phyloP scores from a whole-genome alignment of 371 early-diverging fungal species.

The Syncephalastrum racemosum region DNA sequence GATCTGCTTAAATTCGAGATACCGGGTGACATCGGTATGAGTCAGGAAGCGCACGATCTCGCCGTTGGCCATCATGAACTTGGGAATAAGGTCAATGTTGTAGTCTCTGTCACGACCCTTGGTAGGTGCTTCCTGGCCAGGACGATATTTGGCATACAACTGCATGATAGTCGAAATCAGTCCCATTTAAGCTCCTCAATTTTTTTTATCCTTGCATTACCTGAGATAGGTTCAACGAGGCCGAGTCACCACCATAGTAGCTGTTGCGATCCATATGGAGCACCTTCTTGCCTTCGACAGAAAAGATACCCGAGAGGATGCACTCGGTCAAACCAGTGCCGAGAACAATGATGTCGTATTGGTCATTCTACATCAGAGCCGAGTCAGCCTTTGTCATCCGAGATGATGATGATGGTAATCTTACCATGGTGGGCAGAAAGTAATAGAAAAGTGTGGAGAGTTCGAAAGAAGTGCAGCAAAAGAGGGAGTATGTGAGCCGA shows the following conservation, averaged over 20 bases:
- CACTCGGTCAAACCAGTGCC: constrained; percentile 99
- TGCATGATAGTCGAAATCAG: constrained; percentile 22
- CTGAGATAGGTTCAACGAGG: constrained; percentile 92
- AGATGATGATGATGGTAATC: too few relatives aligned
- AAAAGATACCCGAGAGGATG: constrained; percentile 97
- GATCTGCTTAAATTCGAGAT: constrained; percentile 97
- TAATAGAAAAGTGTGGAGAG: too few relatives aligned
- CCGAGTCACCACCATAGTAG: constrained; percentile 98
- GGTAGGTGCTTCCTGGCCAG: constrained; percentile 62
- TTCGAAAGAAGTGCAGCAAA: too few relatives aligned
- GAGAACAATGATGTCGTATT: constrained; percentile 95
- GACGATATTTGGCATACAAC: constrained; percentile 88
- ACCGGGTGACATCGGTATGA: constrained; percentile 97
- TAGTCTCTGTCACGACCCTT: constrained; percentile 91
- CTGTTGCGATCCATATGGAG: constrained; percentile 98
- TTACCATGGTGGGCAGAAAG: too few relatives aligned
- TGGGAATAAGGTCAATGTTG: constrained; percentile 99
- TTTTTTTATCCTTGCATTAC: constrained; percentile 33
- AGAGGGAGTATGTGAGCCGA: too few relatives aligned
- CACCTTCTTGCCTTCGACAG: constrained; percentile 98
- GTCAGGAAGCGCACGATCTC: constrained; percentile 85
- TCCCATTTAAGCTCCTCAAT: neutral
- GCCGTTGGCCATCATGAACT: constrained; percentile 99
- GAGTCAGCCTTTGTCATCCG: too few relatives aligned
- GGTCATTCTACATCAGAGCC: constrained; percentile 69